phyloP scores from a whole-genome alignment of 768 basidiomycete species.

The Boletus reticuloceps region DNA sequence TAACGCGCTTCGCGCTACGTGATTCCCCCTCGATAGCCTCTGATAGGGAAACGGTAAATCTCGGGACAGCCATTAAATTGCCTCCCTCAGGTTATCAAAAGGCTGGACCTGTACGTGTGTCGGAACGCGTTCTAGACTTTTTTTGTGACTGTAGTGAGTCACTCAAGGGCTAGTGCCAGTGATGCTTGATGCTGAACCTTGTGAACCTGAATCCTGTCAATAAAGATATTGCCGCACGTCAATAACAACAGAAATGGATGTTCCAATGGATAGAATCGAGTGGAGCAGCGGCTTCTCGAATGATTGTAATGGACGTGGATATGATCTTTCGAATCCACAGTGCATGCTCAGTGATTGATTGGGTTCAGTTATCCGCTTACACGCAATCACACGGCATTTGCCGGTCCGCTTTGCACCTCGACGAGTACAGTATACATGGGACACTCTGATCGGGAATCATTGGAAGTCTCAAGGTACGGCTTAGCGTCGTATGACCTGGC shows the following conservation, averaged over 20 bases:
- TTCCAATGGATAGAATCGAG: not conserved
- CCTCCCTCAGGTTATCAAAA: not conserved
- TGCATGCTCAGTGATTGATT: slow-evolving; percentile 2
- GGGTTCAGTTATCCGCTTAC: not conserved
- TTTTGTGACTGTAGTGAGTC: not conserved
- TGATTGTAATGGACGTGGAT: slow-evolving; percentile 11
- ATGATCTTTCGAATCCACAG: not conserved
- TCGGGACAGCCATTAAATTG: slow-evolving; percentile 14
- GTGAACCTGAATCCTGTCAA: slow-evolving; percentile 5
- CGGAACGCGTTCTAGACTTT: not conserved
- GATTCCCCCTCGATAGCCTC: slow-evolving; percentile 35
- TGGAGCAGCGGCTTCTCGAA: not conserved
- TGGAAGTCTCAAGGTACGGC: too few species aligned
- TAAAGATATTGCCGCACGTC: not conserved
- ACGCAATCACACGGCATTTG: slow-evolving; percentile 10
- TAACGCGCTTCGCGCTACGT: slow-evolving; percentile 61
- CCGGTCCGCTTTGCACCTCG: slow-evolving; percentile 6
- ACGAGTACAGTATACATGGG: too few species aligned
- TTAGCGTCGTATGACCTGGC: too few species aligned
- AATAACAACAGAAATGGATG: not conserved
- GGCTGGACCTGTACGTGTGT: not conserved
- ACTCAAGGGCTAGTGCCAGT: not conserved
- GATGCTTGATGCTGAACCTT: not conserved
- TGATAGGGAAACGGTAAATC: slow-evolving; percentile 40
- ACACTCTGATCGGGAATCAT: too few species aligned